phyloP scores from a whole-genome alignment of 1,139 yeast genomes.

The Saccharomyces hybrid region DNA sequence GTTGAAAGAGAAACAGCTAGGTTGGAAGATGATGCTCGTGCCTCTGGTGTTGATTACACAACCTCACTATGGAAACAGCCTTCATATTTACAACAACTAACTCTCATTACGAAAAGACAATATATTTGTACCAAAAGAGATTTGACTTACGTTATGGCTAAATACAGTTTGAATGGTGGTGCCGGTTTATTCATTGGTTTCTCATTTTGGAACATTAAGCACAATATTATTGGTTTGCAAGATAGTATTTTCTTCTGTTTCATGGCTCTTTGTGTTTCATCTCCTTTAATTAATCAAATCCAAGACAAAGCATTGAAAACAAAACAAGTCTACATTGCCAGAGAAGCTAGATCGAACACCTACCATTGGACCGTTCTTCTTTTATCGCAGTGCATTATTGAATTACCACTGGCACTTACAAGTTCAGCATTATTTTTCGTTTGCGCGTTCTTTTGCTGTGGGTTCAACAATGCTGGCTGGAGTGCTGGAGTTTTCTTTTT shows the following conservation, averaged over 20 bases:
- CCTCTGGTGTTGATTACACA: conserved; percentile 26
- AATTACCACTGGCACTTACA: conserved; percentile 43
- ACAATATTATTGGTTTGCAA: conserved; percentile 44
- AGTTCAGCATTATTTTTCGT: conserved; percentile 44
- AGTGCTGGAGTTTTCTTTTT: conserved; percentile 48
- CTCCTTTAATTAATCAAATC: conserved; percentile 51
- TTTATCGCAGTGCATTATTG: conserved; percentile 43
- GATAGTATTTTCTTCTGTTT: conserved; percentile 47
- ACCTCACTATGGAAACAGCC: conserved; percentile 32
- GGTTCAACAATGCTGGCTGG: conserved; percentile 38
- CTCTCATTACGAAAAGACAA: conserved; percentile 33
- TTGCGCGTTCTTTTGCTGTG: conserved; percentile 49
- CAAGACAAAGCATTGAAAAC: conserved; percentile 48
- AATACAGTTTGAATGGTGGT: conserved; percentile 34
- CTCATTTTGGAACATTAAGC: conserved; percentile 48
- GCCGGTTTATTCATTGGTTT: conserved; percentile 52
- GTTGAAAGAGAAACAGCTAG: conserved; percentile 24
- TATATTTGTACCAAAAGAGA: conserved; percentile 37
- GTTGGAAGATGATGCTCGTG: conserved; percentile 20
- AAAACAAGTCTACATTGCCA: conserved; percentile 48
- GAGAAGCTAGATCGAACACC: conserved; percentile 55
- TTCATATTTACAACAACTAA: conserved; percentile 24
- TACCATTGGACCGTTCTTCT: conserved; percentile 56
- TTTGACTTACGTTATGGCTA: conserved; percentile 38
- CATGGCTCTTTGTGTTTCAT: conserved; percentile 42